phyloP scores from a whole-genome alignment of 192 early-diverging fungal genomes.

The Hyaloraphidium curvatum region DNA sequence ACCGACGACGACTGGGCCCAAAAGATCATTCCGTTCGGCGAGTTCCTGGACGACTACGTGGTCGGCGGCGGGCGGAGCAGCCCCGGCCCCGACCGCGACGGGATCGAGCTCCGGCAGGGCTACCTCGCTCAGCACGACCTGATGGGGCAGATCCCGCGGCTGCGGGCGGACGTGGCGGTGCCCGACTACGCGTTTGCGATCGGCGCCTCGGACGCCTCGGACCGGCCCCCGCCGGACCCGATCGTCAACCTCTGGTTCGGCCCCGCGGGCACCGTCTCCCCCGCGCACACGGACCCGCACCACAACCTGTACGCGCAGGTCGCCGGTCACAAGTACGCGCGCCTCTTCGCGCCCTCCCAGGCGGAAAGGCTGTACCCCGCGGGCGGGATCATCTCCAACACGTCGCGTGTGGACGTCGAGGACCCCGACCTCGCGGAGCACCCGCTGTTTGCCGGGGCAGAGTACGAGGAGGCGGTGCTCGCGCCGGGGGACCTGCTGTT shows the following conservation, averaged over 20 bases:
- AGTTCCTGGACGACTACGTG: constrained; percentile 40
- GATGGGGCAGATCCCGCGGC: constrained; percentile 47
- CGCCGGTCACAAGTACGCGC: constrained; percentile 58
- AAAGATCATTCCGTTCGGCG: constrained; percentile 42
- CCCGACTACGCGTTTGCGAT: constrained; percentile 71
- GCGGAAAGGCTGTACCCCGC: constrained; percentile 39
- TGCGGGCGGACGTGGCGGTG: constrained; percentile 44
- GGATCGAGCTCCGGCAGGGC: constrained; percentile 3
- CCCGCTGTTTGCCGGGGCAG: constrained; percentile 32
- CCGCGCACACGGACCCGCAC: constrained; percentile 62
- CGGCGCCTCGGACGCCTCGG: constrained; percentile 11
- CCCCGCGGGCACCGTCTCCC: constrained; percentile 60
- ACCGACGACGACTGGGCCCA: constrained; percentile 60
- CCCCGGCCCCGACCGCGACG: not conserved
- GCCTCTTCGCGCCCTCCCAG: constrained; percentile 45
- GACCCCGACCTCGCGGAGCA: constrained; percentile 28
- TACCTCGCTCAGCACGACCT: constrained; percentile 86
- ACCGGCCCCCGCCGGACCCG: constrained; percentile 8
- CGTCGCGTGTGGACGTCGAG: constrained; percentile 55
- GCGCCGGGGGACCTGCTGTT: constrained; percentile 62
- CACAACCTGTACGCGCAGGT: constrained; percentile 75
- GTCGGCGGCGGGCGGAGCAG: not conserved
- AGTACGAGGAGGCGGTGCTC: constrained; percentile 46
- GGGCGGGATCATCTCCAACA: constrained; percentile 38
- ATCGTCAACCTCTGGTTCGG: constrained; percentile 65